A percentile compares a stretch with the other conserved stretches of the same genome.
These are phyloP conservation scores for Diutina pseudorugosa DNA, from an alignment of 1,139 yeast genomes.

Conservation along the genomic window DNA sequence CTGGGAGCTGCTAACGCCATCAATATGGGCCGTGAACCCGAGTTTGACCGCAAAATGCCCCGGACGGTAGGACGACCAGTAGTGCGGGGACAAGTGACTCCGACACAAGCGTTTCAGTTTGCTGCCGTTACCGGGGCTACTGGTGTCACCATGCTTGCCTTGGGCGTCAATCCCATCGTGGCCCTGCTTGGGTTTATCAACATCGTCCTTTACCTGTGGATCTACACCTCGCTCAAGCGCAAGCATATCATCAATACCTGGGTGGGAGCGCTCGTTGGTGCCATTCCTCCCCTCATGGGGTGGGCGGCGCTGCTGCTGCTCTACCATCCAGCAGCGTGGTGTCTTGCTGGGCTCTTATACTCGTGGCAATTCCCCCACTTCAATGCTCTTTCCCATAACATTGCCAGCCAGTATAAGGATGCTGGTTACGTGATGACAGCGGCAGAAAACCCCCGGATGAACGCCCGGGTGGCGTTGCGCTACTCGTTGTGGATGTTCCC, in stretches of 20 bases:
- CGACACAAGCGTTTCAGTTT: constrained; percentile 67
- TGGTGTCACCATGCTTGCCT: constrained; percentile 59
- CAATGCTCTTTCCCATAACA: constrained; percentile 80
- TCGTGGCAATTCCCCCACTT: constrained; percentile 99
- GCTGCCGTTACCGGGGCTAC: constrained; percentile 61
- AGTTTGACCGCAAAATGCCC: constrained; percentile 76
- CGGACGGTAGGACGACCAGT: constrained; percentile 87
- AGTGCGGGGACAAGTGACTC: constrained; percentile 68
- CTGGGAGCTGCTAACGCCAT: constrained; percentile 95
- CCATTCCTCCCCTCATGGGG: constrained; percentile 98
- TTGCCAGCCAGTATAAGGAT: constrained; percentile 73
- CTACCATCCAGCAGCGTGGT: constrained; percentile 88
- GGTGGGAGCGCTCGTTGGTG: constrained; percentile 98
- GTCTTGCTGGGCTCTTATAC: constrained; percentile 75
- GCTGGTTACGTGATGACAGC: constrained; percentile 98
- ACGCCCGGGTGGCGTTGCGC: constrained; percentile 87
- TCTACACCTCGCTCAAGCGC: constrained; percentile 83
- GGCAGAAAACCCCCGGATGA: constrained; percentile 79
- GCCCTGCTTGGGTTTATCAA: constrained; percentile 68
- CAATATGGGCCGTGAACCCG: constrained; percentile 94
- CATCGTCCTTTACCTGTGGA: constrained; percentile 75
- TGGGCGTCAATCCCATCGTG: constrained; percentile 81
- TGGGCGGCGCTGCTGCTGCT: constrained; percentile 93
- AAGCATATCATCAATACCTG: constrained; percentile 82
- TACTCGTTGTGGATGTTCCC: constrained; percentile 90